A percentile compares a stretch with the other conserved stretches of the same genome.
Evolutionary conservation across 208 protist genomes (phyloP).

Genomic region (Trypanosoma mega): DNA sequence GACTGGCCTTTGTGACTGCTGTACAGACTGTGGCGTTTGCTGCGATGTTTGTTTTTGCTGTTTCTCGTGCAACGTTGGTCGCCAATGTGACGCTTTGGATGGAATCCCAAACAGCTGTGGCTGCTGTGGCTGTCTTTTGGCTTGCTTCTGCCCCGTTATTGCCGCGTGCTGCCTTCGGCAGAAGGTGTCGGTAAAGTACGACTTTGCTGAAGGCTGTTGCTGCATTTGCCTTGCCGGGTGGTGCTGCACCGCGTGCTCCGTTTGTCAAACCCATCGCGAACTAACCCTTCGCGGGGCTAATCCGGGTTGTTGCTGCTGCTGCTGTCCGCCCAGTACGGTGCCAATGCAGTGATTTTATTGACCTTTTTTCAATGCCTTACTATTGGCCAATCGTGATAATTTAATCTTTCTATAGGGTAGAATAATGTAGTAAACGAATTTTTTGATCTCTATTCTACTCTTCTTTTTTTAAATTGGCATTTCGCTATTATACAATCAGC

Average conservation of each 20-base stretch:
- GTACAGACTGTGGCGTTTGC: neutral
- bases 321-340: too few relatives aligned
- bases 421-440: too few relatives aligned
- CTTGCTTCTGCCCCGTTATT: neutral
- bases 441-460: too few relatives aligned
- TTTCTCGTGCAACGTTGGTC: conserved; percentile 20
- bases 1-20: conserved; percentile 18
- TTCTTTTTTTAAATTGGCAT: too few relatives aligned
- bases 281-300: conserved; percentile 13
- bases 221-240: neutral
- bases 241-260: conserved; percentile 18
- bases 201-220: conserved; percentile 6
- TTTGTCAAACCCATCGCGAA: conserved; percentile 28
- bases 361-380: too few relatives aligned
- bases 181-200: conserved; percentile 11
- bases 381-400: too few relatives aligned
- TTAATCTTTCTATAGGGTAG: too few relatives aligned
- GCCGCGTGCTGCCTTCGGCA: conserved; percentile 3
- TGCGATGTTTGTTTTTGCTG: conserved; percentile 21
- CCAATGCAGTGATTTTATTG: too few relatives aligned
- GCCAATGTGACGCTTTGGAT: conserved; percentile 20
- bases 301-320: too few relatives aligned
- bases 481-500: too few relatives aligned
- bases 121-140: conserved; percentile 1
- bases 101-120: neutral